Conservation (phyloP, 768 basidiomycete species). For the Tubosaeta brunneosetosa region DNA sequence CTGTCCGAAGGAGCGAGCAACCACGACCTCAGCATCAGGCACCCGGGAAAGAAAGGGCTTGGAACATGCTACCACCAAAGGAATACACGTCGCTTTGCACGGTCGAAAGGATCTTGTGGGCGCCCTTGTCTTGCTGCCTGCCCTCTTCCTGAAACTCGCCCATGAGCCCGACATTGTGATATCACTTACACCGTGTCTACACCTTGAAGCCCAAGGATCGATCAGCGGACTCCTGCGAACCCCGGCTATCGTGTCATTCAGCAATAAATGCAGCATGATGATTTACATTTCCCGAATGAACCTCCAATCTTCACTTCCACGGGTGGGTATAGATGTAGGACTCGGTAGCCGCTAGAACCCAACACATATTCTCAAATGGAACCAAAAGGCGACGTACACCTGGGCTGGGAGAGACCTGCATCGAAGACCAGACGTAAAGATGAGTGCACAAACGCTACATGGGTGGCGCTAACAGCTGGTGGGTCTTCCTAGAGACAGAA, state of each 20-base stretch:
- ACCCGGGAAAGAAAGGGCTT: constrained; percentile 6
- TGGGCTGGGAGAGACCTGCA: not conserved
- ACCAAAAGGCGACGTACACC: not conserved
- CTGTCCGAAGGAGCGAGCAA: constrained; percentile 2
- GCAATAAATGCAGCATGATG: not conserved
- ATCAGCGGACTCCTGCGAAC: too few species aligned
- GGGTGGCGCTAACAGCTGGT: not conserved
- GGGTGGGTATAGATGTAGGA: not conserved
- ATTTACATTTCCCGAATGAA: constrained; percentile 13
- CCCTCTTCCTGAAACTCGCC: not conserved
- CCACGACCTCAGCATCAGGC: not conserved
- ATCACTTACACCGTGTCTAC: too few species aligned
- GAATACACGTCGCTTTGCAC: constrained; percentile 35
- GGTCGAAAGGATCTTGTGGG: constrained; percentile 11
- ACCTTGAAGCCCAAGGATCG: too few species aligned
- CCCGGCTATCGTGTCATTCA: constrained; percentile 9
- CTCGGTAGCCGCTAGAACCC: constrained; percentile 4
- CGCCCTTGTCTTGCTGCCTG: not conserved
- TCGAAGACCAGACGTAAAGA: not conserved
- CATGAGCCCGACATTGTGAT: not conserved
- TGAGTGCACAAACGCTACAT: not conserved
- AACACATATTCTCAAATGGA: not conserved
- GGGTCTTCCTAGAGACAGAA: constrained; percentile 1
- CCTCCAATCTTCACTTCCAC: constrained; percentile 1
- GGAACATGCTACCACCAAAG: constrained; percentile 27